Base-by-base conservation (phyloP, 192 early-diverging fungal species). In the Diversispora epigaea region DNA sequence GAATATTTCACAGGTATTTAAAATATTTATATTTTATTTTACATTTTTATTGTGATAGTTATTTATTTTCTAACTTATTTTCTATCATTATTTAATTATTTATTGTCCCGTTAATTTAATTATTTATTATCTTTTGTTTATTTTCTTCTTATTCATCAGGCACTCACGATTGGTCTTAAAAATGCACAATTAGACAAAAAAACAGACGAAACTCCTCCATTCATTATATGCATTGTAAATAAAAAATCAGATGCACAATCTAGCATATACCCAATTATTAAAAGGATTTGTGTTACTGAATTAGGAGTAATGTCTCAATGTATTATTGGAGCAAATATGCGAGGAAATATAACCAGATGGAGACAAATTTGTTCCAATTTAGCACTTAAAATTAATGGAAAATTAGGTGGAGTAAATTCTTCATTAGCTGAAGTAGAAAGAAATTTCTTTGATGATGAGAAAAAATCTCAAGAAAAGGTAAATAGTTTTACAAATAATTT, bases 311-410 rank as follows among this genome's bases (percentile, higher is more conserved):
- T 19, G 9, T 22, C 57, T 21, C 57, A 58, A 22, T 94, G 93
- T 79, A 90, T 93, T 77, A 58, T 58, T 8, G 22, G 19, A 25
- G 4, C 9, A 21, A 6, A 3, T 9, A 17, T 9, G 0, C 0
- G 2, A 32, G 25, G 49, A 50, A 12, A 12, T 50, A 9, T 12
- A 50, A 39, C 6, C 22, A 62, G 22, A 50, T 58, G 57, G 57
- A 40, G 87, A 19, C 5, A 6, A 4, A 58, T 25, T 58, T 58
- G n/a, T 58, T 6, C n/a, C 22, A 98, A 97, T 72, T 90, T 97
- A 14, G 92, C 89, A 55, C 80, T 97, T 46, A 98, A 98, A 84
- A 88, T 97, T 67, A 98, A 98, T 80, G 87, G 91, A 49, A 96
- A 98, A 84, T 83, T 98, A 6, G 93, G 95, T 61, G 95, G 95